Percentiles rank a stretch among this genome's conserved stretches.
Conservation (phyloP, 2,329 filamentous ascomycete species). For the Fusarium circinatum region DNA sequence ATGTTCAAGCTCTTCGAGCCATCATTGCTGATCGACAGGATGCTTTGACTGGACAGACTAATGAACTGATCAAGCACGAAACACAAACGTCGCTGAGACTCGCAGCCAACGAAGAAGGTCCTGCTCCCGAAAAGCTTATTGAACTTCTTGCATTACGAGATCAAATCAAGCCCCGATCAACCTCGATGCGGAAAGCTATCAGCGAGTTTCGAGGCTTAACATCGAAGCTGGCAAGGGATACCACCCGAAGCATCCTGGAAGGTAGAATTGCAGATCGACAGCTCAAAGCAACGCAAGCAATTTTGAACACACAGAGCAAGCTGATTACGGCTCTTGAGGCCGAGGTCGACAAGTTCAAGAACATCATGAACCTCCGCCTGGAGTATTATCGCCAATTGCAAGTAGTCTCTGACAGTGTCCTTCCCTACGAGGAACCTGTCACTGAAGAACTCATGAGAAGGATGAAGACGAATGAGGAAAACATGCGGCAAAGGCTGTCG, state of each 20-base stretch:
- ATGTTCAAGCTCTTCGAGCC: constrained; percentile 80
- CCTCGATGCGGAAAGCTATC: constrained; percentile 77
- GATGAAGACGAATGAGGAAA: constrained; percentile 49
- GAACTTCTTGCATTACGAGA: constrained; percentile 61
- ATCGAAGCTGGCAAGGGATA: constrained; percentile 60
- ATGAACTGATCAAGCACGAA: constrained; percentile 79
- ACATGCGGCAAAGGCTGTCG: constrained; percentile 67
- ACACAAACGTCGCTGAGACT: constrained; percentile 68
- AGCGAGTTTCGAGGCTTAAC: constrained; percentile 74
- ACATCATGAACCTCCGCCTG: constrained; percentile 83
- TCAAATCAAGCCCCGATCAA: constrained; percentile 61
- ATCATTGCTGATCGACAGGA: constrained; percentile 82
- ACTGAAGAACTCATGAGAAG: constrained; percentile 59
- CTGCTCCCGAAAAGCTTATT: constrained; percentile 72
- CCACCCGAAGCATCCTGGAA: constrained; percentile 71
- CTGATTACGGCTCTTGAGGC: constrained; percentile 63
- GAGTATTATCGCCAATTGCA: constrained; percentile 94
- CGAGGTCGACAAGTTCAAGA: constrained; percentile 80
- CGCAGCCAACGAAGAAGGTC: constrained; percentile 73
- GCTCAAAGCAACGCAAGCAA: constrained; percentile 67
- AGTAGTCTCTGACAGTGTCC: constrained; percentile 87
- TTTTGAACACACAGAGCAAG: constrained; percentile 63
- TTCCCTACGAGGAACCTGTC: constrained; percentile 73
- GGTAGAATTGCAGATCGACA: constrained; percentile 71
- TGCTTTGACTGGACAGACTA: constrained; percentile 80